A percentile compares a stretch with the other conserved stretches of the same genome.
phyloP scores from a whole-genome alignment of 2,329 filamentous ascomycete genomes.

The Xylaria sp. region DNA sequence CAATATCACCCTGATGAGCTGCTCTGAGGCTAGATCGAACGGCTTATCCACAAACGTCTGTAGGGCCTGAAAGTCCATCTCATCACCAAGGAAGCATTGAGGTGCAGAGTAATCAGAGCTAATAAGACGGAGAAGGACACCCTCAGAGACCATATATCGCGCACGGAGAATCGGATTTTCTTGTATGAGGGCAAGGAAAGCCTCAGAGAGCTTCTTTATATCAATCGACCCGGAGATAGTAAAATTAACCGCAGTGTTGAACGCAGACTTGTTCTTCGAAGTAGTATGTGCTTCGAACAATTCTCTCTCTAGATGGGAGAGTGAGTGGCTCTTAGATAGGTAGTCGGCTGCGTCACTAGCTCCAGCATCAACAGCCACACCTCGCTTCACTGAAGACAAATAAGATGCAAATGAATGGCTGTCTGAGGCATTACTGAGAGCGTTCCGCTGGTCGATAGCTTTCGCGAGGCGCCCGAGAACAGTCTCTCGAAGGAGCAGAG shows the following conservation, averaged over 20 bases:
- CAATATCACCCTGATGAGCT: conserved; percentile 9
- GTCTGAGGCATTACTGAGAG: neutral
- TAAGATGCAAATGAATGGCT: neutral
- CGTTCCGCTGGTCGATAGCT: conserved; percentile 2
- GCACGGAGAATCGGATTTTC: conserved; percentile 19
- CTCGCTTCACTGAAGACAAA: neutral
- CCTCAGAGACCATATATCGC: neutral
- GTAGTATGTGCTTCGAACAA: conserved; percentile 1
- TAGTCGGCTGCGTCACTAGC: neutral
- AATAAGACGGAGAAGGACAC: neutral
- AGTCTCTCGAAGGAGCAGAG: conserved; percentile 22
- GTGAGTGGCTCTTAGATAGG: neutral
- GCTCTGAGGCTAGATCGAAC: conserved; percentile 13
- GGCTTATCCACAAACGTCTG: conserved; percentile 12
- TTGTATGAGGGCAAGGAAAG: conserved; percentile 11
- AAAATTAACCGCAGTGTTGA: conserved; percentile 9
- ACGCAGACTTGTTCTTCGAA: conserved; percentile 16
- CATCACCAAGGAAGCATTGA: neutral
- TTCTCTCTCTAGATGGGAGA: conserved; percentile 14
- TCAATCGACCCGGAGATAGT: neutral
- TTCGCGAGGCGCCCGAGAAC: conserved; percentile 3
- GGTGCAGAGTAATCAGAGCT: neutral
- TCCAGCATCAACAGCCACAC: neutral
- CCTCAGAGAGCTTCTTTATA: neutral
- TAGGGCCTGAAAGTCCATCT: neutral